Base-by-base conservation (phyloP, 306 rosid species). In the Vigna trinervia region DNA sequence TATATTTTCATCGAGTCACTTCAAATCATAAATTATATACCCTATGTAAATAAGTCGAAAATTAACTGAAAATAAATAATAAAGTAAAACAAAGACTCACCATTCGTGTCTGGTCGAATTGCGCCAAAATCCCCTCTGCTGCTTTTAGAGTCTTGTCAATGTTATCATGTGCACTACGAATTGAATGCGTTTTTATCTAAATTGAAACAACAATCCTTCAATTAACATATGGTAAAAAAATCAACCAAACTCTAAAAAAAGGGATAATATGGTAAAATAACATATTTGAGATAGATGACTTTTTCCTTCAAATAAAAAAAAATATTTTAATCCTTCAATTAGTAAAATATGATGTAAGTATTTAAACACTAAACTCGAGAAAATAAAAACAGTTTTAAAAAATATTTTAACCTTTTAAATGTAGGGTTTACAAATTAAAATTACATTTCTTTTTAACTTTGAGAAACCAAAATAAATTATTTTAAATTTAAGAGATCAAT, bases 101-200 rank as follows among this genome's bases (percentile, higher is more conserved):
- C 97, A 89, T 90, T 54, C 97, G 94, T 6, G 88, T 82, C 60
- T 85, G 93, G 63, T 95, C 99, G 48, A 95, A 95, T 64, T 92
- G 95, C 46, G 51, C 54, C 84, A 95, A 82, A 61, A 95, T 88
- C 66, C 82, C 84, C 50, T 95, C 97, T 15, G 97, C 92, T n/a
- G 87, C 76, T 81, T 88, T 92, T 23, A 95, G 64, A 57, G 99
- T 82, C 88, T 82, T 92, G 45, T 95, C 97, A 76, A 95, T 95
- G 77, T 95, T 95, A 76, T 92, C 99, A 81, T 90, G 97, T 2
- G 99, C 97, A 72, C 85, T 87, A 58, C 97, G 91, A 82, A 95
- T 85, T 11, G 99, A 88, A 86, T 92, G 97, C 59, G 99, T 95
- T 84, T 90, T 90, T 71, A 90, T 89, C 97, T 92, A 76, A 23